These are phyloP conservation scores for Uronychia setigera DNA, from an alignment of 73 alveolate species.

Conservation along the genomic window DNA sequence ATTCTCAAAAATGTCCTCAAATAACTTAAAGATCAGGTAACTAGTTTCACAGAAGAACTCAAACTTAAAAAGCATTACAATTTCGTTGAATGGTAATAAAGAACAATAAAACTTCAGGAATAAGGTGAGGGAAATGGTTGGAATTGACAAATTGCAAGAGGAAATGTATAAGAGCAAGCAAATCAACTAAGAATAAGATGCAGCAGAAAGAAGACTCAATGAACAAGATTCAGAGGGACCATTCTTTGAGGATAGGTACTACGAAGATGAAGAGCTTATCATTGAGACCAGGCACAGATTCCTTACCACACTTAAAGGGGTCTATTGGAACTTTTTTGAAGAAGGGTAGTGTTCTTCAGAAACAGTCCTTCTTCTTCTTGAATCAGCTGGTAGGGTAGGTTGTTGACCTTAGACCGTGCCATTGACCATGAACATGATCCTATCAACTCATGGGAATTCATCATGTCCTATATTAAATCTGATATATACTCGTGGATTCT, in stretches of 20 bases:
- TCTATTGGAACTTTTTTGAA: slow-evolving; percentile 56
- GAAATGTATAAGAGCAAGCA: slow-evolving; percentile 31
- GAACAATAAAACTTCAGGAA: slow-evolving; percentile 29
- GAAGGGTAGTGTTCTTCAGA: slow-evolving; percentile 58
- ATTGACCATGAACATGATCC: slow-evolving; percentile 55
- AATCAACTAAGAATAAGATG: slow-evolving; percentile 20
- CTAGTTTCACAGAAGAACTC: slow-evolving; percentile 33
- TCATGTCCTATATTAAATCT: slow-evolving; percentile 25
- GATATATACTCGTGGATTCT: not conserved
- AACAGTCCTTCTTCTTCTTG: slow-evolving; percentile 46
- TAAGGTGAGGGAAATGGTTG: slow-evolving; percentile 48
- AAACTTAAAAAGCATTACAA: slow-evolving; percentile 38
- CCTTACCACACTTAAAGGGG: slow-evolving; percentile 67
- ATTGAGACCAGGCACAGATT: slow-evolving; percentile 65
- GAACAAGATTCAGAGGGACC: not conserved
- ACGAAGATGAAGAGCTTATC: slow-evolving; percentile 44
- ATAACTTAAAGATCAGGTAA: slow-evolving; percentile 20
- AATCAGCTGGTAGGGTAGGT: slow-evolving; percentile 11
- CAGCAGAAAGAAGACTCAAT: slow-evolving; percentile 17
- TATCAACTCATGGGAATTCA: slow-evolving; percentile 45
- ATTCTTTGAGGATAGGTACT: slow-evolving; percentile 18
- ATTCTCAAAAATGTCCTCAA: slow-evolving; percentile 23
- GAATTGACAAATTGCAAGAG: slow-evolving; percentile 25
- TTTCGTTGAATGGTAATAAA: slow-evolving; percentile 33
- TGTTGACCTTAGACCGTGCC: slow-evolving; percentile 36